Evolutionary conservation across 768 basidiomycete genomes (phyloP).

Genomic region (Coprinopsis cinerea): DNA sequence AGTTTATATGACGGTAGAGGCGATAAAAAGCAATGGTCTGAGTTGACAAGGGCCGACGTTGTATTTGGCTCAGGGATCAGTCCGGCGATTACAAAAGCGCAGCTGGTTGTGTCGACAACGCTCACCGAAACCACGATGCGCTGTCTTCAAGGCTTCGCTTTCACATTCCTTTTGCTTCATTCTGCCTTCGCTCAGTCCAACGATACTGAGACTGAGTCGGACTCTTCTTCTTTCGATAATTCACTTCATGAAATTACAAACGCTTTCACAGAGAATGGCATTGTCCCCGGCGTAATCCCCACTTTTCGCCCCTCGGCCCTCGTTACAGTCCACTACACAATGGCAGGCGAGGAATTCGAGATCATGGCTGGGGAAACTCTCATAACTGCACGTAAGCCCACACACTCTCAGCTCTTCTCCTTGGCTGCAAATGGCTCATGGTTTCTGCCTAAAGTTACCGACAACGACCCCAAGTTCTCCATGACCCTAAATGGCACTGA

Average conservation of each 20-base stretch:
- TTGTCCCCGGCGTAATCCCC: constrained; percentile 35
- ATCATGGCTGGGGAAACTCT: not conserved
- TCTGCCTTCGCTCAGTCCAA: constrained; percentile 12
- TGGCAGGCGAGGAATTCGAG: not conserved
- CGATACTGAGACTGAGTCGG: not conserved
- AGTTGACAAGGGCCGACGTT: too few species aligned
- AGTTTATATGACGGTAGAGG: too few species aligned
- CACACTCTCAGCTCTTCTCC: not conserved
- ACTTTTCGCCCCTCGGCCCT: constrained; percentile 32
- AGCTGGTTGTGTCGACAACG: not conserved
- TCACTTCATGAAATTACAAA: constrained; percentile 18
- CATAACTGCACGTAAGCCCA: not conserved
- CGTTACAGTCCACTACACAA: constrained; percentile 30
- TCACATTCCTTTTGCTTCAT: constrained; percentile 2
- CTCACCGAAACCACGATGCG: constrained; percentile 5
- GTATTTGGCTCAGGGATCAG: not conserved
- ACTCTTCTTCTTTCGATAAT: constrained; percentile 2
- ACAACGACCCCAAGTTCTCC: constrained; percentile 26
- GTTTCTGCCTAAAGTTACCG: constrained; percentile 23
- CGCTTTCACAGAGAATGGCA: constrained; percentile 31
- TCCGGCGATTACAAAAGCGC: not conserved
- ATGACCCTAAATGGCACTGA: constrained; percentile 21
- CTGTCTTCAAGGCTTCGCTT: not conserved
- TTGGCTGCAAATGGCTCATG: not conserved
- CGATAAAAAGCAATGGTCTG: too few species aligned